Conservation (phyloP, 2,329 filamentous ascomycete genomes). For the Teratosphaeria viscida region DNA sequence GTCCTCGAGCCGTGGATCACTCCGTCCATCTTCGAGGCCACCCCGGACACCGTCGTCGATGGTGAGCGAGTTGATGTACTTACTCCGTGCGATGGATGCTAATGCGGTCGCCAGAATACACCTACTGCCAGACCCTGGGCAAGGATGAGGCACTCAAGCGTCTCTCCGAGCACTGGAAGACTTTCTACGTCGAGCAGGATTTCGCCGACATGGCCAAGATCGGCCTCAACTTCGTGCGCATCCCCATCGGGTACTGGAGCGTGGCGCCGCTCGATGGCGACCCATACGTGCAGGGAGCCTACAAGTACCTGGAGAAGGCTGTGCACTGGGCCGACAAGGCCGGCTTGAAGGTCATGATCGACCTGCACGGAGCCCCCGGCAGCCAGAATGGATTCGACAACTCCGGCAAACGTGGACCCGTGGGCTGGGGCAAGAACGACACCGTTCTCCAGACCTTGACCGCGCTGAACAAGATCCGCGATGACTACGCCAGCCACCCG, state of each 20-base stretch:
- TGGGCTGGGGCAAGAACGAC: conserved; percentile 37
- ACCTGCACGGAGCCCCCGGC: conserved; percentile 54
- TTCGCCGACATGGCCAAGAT: conserved; percentile 30
- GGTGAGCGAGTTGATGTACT: conserved; percentile 19
- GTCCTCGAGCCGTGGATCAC: conserved; percentile 56
- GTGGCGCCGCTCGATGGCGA: conserved; percentile 43
- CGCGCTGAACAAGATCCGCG: conserved; percentile 37
- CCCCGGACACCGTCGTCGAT: conserved; percentile 41
- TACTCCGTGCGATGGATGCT: neutral
- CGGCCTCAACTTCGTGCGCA: conserved; percentile 34
- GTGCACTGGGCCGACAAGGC: conserved; percentile 45
- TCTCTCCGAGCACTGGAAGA: conserved; percentile 29
- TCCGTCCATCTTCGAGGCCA: conserved; percentile 47
- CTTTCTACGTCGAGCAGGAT: conserved; percentile 32
- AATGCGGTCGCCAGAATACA: conserved; percentile 17
- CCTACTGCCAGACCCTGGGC: conserved; percentile 34
- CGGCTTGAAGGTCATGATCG: conserved; percentile 55
- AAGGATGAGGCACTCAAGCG: conserved; percentile 32
- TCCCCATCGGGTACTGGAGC: conserved; percentile 46
- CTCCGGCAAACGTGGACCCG: conserved; percentile 42
- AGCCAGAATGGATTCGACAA: conserved; percentile 62
- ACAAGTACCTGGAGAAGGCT: conserved; percentile 37
- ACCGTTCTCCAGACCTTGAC: conserved; percentile 30
- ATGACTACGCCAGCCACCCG: conserved; percentile 35
- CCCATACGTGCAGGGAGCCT: conserved; percentile 39